Base-by-base conservation (phyloP, 176 grass and related monocot genomes). In the Oryza longistaminata region DNA sequence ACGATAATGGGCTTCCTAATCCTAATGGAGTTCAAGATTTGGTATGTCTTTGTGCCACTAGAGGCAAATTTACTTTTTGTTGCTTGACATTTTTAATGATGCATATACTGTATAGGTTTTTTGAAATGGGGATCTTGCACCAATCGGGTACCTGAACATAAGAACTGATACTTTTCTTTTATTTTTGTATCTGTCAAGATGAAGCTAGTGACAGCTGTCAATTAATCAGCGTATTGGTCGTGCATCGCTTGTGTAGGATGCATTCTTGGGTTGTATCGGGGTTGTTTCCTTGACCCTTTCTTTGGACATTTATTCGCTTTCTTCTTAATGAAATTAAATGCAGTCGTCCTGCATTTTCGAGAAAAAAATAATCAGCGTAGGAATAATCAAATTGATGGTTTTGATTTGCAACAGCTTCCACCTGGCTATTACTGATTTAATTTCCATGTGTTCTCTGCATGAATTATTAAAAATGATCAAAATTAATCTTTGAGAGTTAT, bases 81-180 rank as follows among this genome's bases (percentile, higher is more conserved):
- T 27, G 43, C 24, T 34, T 68, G 24, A 44, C 19, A 21, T 58
- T 76, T 65, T n/a, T 66, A 21, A 55, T 40, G 22, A 9, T 11
- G 3, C 43, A 7, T 33, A 29, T 73, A 39, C 31, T 75, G 10
- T 58, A 39, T 68, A 53, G 33, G 34, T 74, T 33, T 33, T 5
- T 81, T 29, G 34, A 75, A 68, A 69, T 81, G 77, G 34, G 26
- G 19, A 68, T 44, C 39, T 68, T 53, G 39, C 52, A 34, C 67
- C 24, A 78, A 7, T 70, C 12, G 33, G 43, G 0, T 71, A 44
- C 66, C 77, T 77, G 24, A 31, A 70, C 49, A 60, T 70, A 70
- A 21, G 60, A 70, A 70, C 19, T 14, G 45, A 81, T 22, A 17
- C 49, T 52, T 14, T 17, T 50, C 2, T 52, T 52, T 6, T 5